Percentiles rank a stretch among this genome's conserved stretches.
Conservation (phyloP, 164 flowering plant species). For the Kalanchoe fedtschenkoi region DNA sequence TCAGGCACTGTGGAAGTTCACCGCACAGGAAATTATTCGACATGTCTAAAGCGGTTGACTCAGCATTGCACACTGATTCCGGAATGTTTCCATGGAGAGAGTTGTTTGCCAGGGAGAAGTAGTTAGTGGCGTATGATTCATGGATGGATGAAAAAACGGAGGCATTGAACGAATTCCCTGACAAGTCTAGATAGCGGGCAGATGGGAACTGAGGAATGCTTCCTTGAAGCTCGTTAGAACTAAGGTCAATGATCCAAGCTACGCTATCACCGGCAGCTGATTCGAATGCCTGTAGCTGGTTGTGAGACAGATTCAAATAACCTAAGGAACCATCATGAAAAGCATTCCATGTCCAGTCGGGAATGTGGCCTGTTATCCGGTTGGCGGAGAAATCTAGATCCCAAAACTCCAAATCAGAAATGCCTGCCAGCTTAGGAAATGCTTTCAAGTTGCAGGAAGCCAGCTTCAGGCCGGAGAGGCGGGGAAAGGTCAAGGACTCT, state of each 20-base stretch:
- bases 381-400: slow-evolving; percentile 37
- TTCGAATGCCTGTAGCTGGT: slow-evolving; percentile 15
- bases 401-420: slow-evolving; percentile 3
- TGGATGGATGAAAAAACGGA: slow-evolving; percentile 14
- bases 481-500: slow-evolving; percentile 13
- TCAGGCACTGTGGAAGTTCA: slow-evolving; percentile 34
- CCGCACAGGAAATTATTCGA: slow-evolving; percentile 40
- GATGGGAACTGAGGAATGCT: slow-evolving; percentile 17
- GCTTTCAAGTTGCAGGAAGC: slow-evolving; percentile 24
- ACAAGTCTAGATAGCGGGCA: slow-evolving; percentile 31
- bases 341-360: slow-evolving; percentile 33
- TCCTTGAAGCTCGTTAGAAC: slow-evolving; percentile 33
- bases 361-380: slow-evolving; percentile 24
- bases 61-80: slow-evolving; percentile 34
- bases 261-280: neutral
- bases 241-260: slow-evolving; percentile 28
- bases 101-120: slow-evolving; percentile 35
- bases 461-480: slow-evolving; percentile 13
- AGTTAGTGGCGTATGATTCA: slow-evolving; percentile 15
- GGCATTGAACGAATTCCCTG: slow-evolving; percentile 30
- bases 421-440: slow-evolving; percentile 20
- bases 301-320: slow-evolving; percentile 32
- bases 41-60: slow-evolving; percentile 23
- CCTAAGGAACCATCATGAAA: neutral
- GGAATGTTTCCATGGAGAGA: slow-evolving; percentile 37